These are phyloP conservation scores for Beauveria sp. DNA, from an alignment of 2,329 filamentous ascomycete species.

Conservation along the genomic window DNA sequence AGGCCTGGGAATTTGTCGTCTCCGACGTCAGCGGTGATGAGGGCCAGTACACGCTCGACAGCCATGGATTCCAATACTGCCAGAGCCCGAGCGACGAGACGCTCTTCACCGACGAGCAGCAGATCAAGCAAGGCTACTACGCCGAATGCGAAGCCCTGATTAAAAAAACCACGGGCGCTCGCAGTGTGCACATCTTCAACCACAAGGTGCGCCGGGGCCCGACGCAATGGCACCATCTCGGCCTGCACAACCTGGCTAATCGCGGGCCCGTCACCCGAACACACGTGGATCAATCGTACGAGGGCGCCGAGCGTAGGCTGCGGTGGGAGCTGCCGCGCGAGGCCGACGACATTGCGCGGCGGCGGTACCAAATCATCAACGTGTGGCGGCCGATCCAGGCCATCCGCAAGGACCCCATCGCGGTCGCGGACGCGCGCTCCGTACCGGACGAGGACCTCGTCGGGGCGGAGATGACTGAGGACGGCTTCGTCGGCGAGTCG, in stretches of 20 bases:
- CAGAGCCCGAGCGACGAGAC: slow-evolving; percentile 23
- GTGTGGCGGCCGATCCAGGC: slow-evolving; percentile 33
- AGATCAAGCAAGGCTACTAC: slow-evolving; percentile 60
- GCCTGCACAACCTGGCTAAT: slow-evolving; percentile 49
- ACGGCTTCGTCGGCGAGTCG: slow-evolving; percentile 40
- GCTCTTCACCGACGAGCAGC: slow-evolving; percentile 43
- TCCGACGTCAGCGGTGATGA: slow-evolving; percentile 33
- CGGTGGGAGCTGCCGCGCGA: slow-evolving; percentile 37
- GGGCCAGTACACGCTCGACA: slow-evolving; percentile 31
- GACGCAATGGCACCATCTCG: slow-evolving; percentile 57
- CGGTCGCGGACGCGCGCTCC: slow-evolving; percentile 42
- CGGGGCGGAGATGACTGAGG: slow-evolving; percentile 41
- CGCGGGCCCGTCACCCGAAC: slow-evolving; percentile 34
- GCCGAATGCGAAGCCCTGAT: slow-evolving; percentile 61
- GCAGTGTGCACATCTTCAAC: slow-evolving; percentile 60
- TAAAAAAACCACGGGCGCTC: slow-evolving; percentile 51
- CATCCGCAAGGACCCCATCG: slow-evolving; percentile 38
- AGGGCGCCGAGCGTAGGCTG: slow-evolving; percentile 24
- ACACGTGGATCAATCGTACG: slow-evolving; percentile 50
- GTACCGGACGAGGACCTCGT: slow-evolving; percentile 45
- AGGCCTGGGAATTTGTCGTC: slow-evolving; percentile 36
- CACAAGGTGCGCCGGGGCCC: slow-evolving; percentile 56
- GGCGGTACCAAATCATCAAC: slow-evolving; percentile 47
- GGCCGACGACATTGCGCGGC: slow-evolving; percentile 26
- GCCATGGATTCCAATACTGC: slow-evolving; percentile 33